These are phyloP conservation scores for Amylocarpus encephaloides DNA, from an alignment of 2,329 filamentous ascomycete genomes.

Conservation along the genomic window DNA sequence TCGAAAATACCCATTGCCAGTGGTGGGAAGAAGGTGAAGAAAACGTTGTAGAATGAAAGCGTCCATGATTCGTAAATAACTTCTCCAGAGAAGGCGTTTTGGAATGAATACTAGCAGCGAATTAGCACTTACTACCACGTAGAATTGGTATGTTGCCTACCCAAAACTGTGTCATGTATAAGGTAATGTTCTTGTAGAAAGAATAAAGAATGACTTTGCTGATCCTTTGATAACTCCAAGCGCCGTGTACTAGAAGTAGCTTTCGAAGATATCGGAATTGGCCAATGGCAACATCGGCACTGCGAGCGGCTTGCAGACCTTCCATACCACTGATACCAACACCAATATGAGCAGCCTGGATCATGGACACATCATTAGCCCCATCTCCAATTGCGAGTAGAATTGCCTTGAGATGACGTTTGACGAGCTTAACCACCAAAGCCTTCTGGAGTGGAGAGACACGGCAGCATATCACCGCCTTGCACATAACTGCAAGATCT, in stretches of 20 bases:
- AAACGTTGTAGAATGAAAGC: constrained; percentile 97
- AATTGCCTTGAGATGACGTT: constrained; percentile 81
- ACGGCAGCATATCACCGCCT: constrained; percentile 97
- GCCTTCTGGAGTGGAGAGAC: constrained; percentile 97
- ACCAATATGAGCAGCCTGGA: constrained; percentile 95
- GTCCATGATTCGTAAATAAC: constrained; percentile 99
- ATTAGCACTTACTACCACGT: constrained; percentile 26
- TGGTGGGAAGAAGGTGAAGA: constrained; percentile 91
- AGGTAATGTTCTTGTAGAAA: constrained; percentile 98
- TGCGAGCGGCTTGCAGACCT: constrained; percentile 91
- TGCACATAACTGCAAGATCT: constrained; percentile 90
- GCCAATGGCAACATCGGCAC: constrained; percentile 89
- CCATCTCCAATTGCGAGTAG: constrained; percentile 94
- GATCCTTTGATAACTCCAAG: constrained; percentile 96
- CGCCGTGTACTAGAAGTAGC: constrained; percentile 86
- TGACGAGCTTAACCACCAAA: constrained; percentile 95
- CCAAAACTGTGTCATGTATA: constrained; percentile 99
- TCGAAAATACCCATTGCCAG: constrained; percentile 95
- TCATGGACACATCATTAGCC: constrained; percentile 99
- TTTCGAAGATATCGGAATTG: constrained; percentile 96
- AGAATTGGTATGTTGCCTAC: constrained; percentile 44
- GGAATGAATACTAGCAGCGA: constrained; percentile 72
- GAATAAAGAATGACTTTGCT: constrained; percentile 97
- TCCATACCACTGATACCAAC: constrained; percentile 96
- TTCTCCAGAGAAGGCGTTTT: constrained; percentile 95